phyloP scores from a whole-genome alignment of 2,329 filamentous ascomycete species.

The Colletotrichum sublineola region DNA sequence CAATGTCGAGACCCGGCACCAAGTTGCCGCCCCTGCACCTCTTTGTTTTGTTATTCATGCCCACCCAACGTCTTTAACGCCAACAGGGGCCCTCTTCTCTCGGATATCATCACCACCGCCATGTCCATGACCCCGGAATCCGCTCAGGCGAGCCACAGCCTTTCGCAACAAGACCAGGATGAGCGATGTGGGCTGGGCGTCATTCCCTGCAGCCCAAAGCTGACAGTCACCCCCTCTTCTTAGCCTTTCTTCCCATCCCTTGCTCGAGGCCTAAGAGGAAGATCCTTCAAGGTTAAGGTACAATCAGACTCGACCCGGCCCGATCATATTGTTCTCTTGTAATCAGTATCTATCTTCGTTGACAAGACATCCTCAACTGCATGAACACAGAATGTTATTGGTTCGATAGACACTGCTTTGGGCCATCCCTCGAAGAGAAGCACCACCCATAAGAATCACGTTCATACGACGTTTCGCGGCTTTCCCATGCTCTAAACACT shows the following conservation, averaged over 20 bases:
- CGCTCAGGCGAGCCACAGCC: slow-evolving; percentile 10
- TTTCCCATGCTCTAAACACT: not conserved
- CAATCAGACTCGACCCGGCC: not conserved
- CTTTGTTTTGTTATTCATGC: slow-evolving; percentile 1
- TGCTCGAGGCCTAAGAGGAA: slow-evolving; percentile 7
- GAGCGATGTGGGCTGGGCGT: not conserved
- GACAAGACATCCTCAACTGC: not conserved
- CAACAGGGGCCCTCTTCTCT: not conserved
- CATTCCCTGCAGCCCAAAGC: slow-evolving; percentile 25
- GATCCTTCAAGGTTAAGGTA: slow-evolving; percentile 5
- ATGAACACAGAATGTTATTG: not conserved
- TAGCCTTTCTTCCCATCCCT: slow-evolving; percentile 31
- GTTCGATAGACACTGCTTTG: too few species aligned
- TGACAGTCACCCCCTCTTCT: slow-evolving; percentile 37
- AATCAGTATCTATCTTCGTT: not conserved
- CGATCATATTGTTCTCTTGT: not conserved
- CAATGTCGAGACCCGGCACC: slow-evolving; percentile 20
- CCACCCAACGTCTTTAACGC: not conserved
- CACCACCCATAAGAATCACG: not conserved
- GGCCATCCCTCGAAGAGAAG: not conserved
- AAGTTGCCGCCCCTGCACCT: not conserved
- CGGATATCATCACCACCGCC: slow-evolving; percentile 1
- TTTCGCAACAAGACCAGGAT: slow-evolving; percentile 2
- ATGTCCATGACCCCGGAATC: not conserved
- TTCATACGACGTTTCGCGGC: not conserved